Evolutionary conservation across 139 green algal genomes (phyloP).

Genomic region (Astrephomene gubernaculifera): DNA sequence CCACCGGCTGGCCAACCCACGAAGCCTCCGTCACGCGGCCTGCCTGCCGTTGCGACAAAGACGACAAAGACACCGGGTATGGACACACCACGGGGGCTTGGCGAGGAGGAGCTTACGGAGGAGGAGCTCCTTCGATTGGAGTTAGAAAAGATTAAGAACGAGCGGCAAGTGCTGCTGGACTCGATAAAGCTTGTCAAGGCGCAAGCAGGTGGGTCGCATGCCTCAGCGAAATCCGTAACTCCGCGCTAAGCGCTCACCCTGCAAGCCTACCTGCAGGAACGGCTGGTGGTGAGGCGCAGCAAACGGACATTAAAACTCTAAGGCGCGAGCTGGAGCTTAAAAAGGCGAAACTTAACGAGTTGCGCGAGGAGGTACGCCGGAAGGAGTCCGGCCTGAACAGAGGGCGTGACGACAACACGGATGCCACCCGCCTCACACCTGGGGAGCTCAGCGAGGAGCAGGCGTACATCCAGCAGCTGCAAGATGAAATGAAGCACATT

Average conservation of each 20-base stretch:
- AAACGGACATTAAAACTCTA: conserved; percentile 80
- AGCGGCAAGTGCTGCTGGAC: conserved; percentile 79
- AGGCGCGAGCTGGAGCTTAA: conserved; percentile 85
- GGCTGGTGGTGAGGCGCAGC: conserved; percentile 84
- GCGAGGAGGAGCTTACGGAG: conserved; percentile 79
- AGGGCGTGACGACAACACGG: conserved; percentile 66
- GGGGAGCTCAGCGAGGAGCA: conserved; percentile 57
- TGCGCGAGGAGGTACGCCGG: conserved; percentile 58
- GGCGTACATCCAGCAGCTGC: conserved; percentile 70
- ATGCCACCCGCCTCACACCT: conserved; percentile 57
- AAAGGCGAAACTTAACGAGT: conserved; percentile 87
- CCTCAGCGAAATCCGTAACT: background rate
- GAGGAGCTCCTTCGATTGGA: conserved; percentile 80
- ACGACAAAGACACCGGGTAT: conserved; percentile 39
- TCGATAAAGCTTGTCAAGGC: conserved; percentile 74
- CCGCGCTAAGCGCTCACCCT: background rate
- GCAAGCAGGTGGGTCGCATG: conserved; percentile 55
- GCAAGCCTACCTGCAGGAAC: conserved; percentile 57
- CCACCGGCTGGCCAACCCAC: background rate
- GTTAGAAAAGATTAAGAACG: conserved; percentile 85
- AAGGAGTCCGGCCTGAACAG: conserved; percentile 46
- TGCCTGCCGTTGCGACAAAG: conserved; percentile 10
- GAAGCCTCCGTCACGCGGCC: conserved; percentile 49
- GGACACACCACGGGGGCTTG: conserved; percentile 61
- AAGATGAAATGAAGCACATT: conserved; percentile 76